Percentiles rank a stretch among this genome's conserved stretches.
Evolutionary conservation across 2,329 filamentous ascomycete genomes (phyloP).

Genomic region (Tolypocladium ophioglossoides): DNA sequence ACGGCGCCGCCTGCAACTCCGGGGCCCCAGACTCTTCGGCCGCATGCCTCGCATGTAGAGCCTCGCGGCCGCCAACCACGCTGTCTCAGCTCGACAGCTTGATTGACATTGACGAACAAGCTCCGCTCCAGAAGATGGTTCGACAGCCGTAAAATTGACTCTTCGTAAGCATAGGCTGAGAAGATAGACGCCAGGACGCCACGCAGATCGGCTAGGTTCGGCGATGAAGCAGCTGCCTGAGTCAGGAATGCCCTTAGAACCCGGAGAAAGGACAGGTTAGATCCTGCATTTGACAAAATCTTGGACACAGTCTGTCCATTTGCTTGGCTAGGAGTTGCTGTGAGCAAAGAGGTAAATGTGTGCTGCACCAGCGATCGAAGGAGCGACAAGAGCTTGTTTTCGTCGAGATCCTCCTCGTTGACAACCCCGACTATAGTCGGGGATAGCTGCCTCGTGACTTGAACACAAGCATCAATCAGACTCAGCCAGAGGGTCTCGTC

Average conservation of each 20-base stretch:
- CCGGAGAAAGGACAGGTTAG: constrained; percentile 70
- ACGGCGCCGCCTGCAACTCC: constrained; percentile 61
- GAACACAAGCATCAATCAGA: constrained; percentile 49
- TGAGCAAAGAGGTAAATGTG: constrained; percentile 77
- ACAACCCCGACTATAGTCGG: constrained; percentile 34
- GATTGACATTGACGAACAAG: constrained; percentile 71
- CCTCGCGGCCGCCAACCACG: constrained; percentile 82
- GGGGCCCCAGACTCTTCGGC: constrained; percentile 76
- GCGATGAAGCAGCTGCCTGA: constrained; percentile 69
- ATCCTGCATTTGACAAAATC: constrained; percentile 27
- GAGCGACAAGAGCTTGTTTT: constrained; percentile 50
- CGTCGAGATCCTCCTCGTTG: constrained; percentile 31
- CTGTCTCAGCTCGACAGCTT: constrained; percentile 64
- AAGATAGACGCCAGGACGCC: constrained; percentile 83
- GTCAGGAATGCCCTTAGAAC: constrained; percentile 83
- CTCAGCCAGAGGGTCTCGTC: constrained; percentile 51
- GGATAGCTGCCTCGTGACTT: constrained; percentile 54
- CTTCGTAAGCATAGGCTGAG: constrained; percentile 89
- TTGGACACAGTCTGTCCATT: constrained; percentile 21
- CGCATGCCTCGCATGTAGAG: constrained; percentile 81
- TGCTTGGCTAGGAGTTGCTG: constrained; percentile 52
- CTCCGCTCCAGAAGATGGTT: constrained; percentile 82
- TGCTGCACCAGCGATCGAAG: constrained; percentile 78
- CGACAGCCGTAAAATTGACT: constrained; percentile 75
- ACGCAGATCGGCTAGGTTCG: constrained; percentile 78